Evolutionary conservation across 2,329 filamentous ascomycete genomes (phyloP).

Genomic region (Fusarium chlamydosporum): DNA sequence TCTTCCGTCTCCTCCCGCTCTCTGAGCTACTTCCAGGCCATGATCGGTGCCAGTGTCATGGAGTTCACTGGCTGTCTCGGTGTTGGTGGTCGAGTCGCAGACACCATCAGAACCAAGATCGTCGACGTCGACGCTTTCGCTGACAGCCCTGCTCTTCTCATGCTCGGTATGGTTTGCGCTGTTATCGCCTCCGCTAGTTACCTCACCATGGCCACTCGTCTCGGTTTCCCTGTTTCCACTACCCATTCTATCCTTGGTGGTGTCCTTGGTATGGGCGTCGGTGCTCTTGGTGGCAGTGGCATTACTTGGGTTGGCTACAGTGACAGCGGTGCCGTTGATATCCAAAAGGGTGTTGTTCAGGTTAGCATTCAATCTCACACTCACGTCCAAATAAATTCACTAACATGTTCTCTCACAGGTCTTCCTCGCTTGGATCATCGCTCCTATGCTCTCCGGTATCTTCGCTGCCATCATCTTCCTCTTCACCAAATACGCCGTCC

Average conservation of each 20-base stretch:
- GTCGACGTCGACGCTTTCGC: slow-evolving; percentile 65
- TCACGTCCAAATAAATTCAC: neutral
- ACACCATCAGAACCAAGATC: slow-evolving; percentile 73
- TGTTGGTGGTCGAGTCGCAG: slow-evolving; percentile 72
- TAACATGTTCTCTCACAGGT: slow-evolving; percentile 62
- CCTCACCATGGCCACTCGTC: slow-evolving; percentile 68
- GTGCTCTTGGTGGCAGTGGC: slow-evolving; percentile 64
- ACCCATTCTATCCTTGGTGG: slow-evolving; percentile 73
- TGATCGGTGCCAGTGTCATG: slow-evolving; percentile 70
- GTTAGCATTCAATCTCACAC: slow-evolving; percentile 22
- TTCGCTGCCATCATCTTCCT: slow-evolving; percentile 70
- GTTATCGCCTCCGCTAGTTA: slow-evolving; percentile 67
- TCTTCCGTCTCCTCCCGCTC: slow-evolving; percentile 79
- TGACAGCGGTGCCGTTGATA: slow-evolving; percentile 54
- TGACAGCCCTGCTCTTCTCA: slow-evolving; percentile 65
- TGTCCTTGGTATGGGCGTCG: slow-evolving; percentile 72
- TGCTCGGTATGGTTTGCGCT: slow-evolving; percentile 72
- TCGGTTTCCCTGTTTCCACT: slow-evolving; percentile 72
- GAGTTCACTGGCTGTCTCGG: slow-evolving; percentile 73
- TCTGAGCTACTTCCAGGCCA: slow-evolving; percentile 71
- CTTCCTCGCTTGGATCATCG: slow-evolving; percentile 73
- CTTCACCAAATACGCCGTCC: slow-evolving; percentile 69
- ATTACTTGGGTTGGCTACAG: slow-evolving; percentile 68
- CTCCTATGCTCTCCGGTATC: slow-evolving; percentile 66
- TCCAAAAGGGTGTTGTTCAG: slow-evolving; percentile 68